These are phyloP conservation scores for Cystobasidiaceae sp. DNA, from an alignment of 1,284 basidiomycete genomes.

Conservation along the genomic window DNA sequence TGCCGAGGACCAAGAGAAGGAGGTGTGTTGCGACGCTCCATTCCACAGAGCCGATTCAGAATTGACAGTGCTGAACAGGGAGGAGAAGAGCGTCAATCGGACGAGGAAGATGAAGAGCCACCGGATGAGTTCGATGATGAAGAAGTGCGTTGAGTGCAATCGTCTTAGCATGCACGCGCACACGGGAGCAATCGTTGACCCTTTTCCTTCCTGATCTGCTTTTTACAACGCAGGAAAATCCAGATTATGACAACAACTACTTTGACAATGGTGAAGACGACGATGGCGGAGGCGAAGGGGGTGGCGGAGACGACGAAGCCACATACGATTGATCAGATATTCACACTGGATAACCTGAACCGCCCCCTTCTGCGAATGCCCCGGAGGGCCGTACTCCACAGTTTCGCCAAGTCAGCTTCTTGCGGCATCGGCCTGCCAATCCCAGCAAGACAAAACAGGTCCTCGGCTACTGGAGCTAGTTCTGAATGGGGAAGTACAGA, in stretches of 20 bases:
- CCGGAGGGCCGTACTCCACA: too few relatives aligned
- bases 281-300: conserved; percentile 5
- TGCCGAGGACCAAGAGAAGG: conserved; percentile 17
- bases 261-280: conserved; percentile 28
- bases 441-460: too few relatives aligned
- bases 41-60: too few relatives aligned
- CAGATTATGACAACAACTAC: conserved; percentile 31
- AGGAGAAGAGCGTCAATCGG: conserved; percentile 10
- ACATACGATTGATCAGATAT: conserved; percentile 30
- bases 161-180: too few relatives aligned
- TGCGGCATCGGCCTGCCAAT: too few relatives aligned
- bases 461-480: too few relatives aligned
- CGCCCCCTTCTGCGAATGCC: too few relatives aligned
- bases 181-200: too few relatives aligned
- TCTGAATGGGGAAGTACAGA: too few relatives aligned
- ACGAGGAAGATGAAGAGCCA: conserved; percentile 20
- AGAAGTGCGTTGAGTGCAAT: conserved; percentile 15
- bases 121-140: conserved; percentile 28
- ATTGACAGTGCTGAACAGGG: neutral
- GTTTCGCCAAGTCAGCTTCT: too few relatives aligned
- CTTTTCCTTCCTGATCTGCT: too few relatives aligned
- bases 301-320: conserved; percentile 18
- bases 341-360: too few relatives aligned
- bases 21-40: conserved; percentile 5
- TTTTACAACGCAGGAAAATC: conserved; percentile 18